A percentile compares a stretch with the other conserved stretches of the same genome.
These are phyloP conservation scores for Torrubiella hemipterigena DNA, from an alignment of 2,329 filamentous ascomycete genomes.

Conservation along the genomic window DNA sequence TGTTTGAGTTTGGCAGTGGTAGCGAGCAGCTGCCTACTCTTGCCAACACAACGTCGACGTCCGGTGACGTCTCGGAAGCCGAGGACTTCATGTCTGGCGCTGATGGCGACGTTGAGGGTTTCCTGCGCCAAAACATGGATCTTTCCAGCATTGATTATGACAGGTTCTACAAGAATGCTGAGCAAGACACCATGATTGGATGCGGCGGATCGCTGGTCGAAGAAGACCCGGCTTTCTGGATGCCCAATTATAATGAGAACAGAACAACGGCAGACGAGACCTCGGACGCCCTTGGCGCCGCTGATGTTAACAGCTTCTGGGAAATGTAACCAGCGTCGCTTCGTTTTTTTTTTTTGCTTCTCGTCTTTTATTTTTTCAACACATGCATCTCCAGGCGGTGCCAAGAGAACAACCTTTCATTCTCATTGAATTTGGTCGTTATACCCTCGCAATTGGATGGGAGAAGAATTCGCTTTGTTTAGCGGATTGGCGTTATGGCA, in stretches of 20 bases:
- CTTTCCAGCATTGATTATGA: constrained; percentile 41
- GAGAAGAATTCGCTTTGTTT: too few relatives aligned
- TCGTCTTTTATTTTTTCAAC: background rate
- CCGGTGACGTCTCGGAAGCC: constrained; percentile 55
- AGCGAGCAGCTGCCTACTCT: constrained; percentile 43
- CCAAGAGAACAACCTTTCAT: too few relatives aligned
- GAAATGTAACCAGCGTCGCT: constrained; percentile 16
- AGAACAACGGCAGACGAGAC: constrained; percentile 22
- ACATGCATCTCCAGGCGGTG: too few relatives aligned
- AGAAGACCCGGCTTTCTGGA: constrained; percentile 37
- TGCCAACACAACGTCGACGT: constrained; percentile 47
- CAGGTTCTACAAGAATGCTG: constrained; percentile 39
- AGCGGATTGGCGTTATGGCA: too few relatives aligned
- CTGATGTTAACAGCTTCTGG: constrained; percentile 20
- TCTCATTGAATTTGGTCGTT: too few relatives aligned
- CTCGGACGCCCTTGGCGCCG: constrained; percentile 19
- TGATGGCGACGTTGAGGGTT: constrained; percentile 33
- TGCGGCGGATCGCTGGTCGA: constrained; percentile 38
- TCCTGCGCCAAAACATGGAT: constrained; percentile 34
- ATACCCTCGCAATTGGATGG: too few relatives aligned
- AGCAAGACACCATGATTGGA: constrained; percentile 26
- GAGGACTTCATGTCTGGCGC: constrained; percentile 43
- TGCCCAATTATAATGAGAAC: constrained; percentile 29
- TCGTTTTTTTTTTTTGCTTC: background rate
- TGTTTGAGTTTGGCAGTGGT: constrained; percentile 37